These are phyloP conservation scores for Erodium maritimum DNA, from an alignment of 345 rosid species.

Conservation along the genomic window DNA sequence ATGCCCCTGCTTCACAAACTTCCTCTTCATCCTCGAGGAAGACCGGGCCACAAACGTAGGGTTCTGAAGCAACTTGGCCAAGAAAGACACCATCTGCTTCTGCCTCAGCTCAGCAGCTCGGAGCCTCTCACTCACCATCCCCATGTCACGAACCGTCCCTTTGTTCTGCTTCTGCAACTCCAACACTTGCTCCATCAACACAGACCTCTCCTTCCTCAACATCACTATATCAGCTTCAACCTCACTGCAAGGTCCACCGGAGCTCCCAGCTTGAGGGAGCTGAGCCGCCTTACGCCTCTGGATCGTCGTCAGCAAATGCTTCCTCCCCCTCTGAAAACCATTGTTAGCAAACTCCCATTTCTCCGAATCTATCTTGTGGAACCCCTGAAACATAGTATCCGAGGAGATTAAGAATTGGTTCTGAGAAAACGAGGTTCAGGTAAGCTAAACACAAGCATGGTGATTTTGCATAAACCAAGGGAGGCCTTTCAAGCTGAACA, in stretches of 20 bases:
- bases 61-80: conserved; percentile 60
- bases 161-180: conserved; percentile 49
- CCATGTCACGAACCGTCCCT: conserved; percentile 39
- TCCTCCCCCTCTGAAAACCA: conserved; percentile 66
- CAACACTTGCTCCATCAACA: conserved; percentile 46
- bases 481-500: too few species aligned
- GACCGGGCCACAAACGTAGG: conserved; percentile 44
- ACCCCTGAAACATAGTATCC: conserved; percentile 48
- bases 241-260: conserved; percentile 36
- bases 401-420: not conserved
- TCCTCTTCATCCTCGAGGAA: conserved; percentile 41
- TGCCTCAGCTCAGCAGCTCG: conserved; percentile 62
- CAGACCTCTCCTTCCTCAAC: conserved; percentile 46
- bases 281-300: conserved; percentile 74
- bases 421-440: too few species aligned
- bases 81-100: conserved; percentile 62
- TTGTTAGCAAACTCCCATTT: conserved; percentile 94
- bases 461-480: too few species aligned
- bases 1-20: conserved; percentile 43
- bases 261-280: conserved; percentile 43
- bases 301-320: conserved; percentile 70
- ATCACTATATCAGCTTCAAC: conserved; percentile 47
- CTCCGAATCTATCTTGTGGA: conserved; percentile 72
- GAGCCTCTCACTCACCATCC: conserved; percentile 43
- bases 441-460: too few species aligned